Percentiles rank a stretch among this genome's conserved stretches.
Evolutionary conservation across 805 yeast species (phyloP).

Genomic region (Maudiozyma serrabonitensis): DNA sequence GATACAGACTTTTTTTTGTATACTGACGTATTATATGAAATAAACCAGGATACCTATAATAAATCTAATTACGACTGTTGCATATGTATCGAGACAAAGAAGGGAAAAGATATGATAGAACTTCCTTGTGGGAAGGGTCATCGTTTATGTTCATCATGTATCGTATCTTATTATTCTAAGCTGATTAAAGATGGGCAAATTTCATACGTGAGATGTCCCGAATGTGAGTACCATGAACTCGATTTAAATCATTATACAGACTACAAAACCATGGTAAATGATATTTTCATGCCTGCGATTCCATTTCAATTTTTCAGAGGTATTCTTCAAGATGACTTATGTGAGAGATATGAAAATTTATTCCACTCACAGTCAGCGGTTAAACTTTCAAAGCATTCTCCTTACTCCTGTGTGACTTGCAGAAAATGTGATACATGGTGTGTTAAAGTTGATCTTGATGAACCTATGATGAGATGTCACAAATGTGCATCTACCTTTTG

Average conservation of each 20-base stretch:
- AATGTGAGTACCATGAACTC: conserved; percentile 28
- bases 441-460: conserved; percentile 38
- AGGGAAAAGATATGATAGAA: conserved; percentile 34
- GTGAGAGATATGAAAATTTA: conserved; percentile 33
- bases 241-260: conserved; percentile 16
- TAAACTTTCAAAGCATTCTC: conserved; percentile 36
- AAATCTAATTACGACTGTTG: conserved; percentile 39
- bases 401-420: conserved; percentile 41
- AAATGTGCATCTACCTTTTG: conserved; percentile 47
- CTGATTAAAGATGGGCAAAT: conserved; percentile 41
- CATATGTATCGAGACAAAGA: conserved; percentile 44
- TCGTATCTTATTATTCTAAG: conserved; percentile 33
- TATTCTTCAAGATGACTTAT: conserved; percentile 23
- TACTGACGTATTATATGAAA: conserved; percentile 18
- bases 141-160: conserved; percentile 39
- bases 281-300: conserved; percentile 36
- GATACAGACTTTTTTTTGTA: conserved; percentile 12
- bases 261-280: conserved; percentile 27
- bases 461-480: conserved; percentile 40
- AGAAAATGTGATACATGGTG: conserved; percentile 44
- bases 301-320: conserved; percentile 28
- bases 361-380: conserved; percentile 34
- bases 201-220: conserved; percentile 48
- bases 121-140: conserved; percentile 35
- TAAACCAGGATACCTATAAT: conserved; percentile 25